Conservation (phyloP, 345 rosid species). For the Eucalyptus regnans region DNA sequence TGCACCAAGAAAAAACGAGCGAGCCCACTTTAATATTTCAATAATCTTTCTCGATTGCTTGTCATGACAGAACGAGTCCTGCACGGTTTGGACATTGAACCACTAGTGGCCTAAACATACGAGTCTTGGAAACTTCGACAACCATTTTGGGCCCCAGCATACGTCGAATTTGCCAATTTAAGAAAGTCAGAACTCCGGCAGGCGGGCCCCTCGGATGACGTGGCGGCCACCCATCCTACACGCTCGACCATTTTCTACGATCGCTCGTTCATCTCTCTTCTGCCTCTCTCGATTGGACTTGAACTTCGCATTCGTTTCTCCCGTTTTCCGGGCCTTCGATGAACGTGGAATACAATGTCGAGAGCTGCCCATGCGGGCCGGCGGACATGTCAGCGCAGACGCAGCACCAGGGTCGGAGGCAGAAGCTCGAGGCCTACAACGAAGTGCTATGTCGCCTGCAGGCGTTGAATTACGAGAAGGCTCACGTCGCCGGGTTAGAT, state of each 20-base stretch:
- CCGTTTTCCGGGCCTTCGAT: background rate
- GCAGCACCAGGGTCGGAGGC: slow-evolving; percentile 54
- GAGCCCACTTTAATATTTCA: background rate
- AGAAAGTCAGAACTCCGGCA: background rate
- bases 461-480: slow-evolving; percentile 60
- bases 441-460: slow-evolving; percentile 62
- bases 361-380: slow-evolving; percentile 86
- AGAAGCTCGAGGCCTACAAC: slow-evolving; percentile 73
- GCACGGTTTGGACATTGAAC: background rate
- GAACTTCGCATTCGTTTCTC: background rate
- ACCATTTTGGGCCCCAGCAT: background rate
- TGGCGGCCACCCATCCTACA: background rate
- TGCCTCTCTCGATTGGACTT: too few relatives aligned
- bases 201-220: background rate
- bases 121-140: background rate
- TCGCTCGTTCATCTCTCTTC: too few relatives aligned
- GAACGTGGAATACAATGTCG: slow-evolving; percentile 73
- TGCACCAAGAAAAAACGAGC: background rate
- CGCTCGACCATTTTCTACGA: background rate
- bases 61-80: background rate
- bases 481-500: slow-evolving; percentile 61
- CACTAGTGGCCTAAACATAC: background rate
- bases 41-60: background rate
- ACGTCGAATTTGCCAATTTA: background rate
- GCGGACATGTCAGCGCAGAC: slow-evolving; percentile 32